Base-by-base conservation (phyloP, 2,329 filamentous ascomycete species). In the Fusarium equiseti region DNA sequence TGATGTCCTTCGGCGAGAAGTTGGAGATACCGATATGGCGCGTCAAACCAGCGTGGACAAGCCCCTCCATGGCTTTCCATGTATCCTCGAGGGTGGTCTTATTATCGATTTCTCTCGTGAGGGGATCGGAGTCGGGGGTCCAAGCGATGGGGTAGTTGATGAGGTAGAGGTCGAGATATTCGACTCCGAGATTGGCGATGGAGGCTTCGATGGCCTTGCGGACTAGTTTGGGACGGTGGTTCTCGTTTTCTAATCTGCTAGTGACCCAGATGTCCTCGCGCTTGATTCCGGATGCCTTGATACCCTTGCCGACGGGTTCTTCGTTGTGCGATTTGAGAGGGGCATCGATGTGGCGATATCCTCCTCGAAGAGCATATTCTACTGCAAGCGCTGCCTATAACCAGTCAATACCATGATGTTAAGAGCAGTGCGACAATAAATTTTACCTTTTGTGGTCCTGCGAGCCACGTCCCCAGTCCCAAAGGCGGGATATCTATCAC, bases 291-390 rank as follows among this genome's bases (percentile, higher is more conserved):
- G 67, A 73, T 6, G 68, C 70, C 13, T 60, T 79, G 68, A 87
- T 86, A 22, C 83, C 85, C 45, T 81, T 73, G 16, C 85, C 84
- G 44, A 86, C 83, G 66, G 85, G 83, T 5, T 77, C 74, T 68
- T 86, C 89, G 74, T 90, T 91, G 74, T 87, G 87, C 75, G 92
- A 92, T 45, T 88, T 88, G 61, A 89, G 83, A 46, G 79, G 79
- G 7, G 87, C 88, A 76, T 86, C 85, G 68, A 89, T 85, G 72
- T 88, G 86, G 40, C 85, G 81, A 77, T 89, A 89, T 27, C 87
- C 87, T 18, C 78, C 74, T 67, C 81, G 81, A 20, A 89, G 79
- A 15, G 87, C 87, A 38, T 81, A 81, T 71, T 87, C 84, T 61
- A 90, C 88, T 24, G 88, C 88, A n/a, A 59, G 56, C 20, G 59